Conservation (phyloP, 2,329 filamentous ascomycete genomes). For the Ambrosiella beaveri region DNA sequence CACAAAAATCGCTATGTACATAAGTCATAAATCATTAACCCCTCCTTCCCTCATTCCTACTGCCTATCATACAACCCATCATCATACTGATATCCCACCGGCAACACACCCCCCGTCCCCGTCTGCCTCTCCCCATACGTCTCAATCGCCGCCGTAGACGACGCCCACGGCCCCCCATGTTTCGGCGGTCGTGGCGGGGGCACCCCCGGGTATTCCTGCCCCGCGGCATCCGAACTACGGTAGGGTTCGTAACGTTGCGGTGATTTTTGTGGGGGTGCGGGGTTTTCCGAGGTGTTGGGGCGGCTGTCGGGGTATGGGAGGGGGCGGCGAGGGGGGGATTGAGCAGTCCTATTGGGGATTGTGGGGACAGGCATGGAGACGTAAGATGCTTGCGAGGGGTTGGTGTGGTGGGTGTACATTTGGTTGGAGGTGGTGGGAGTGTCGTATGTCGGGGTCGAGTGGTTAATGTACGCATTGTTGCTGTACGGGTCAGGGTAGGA, state of each 20-base stretch:
- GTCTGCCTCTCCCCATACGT: background rate
- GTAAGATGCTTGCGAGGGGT: background rate
- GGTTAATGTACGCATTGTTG: background rate
- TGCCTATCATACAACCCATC: background rate
- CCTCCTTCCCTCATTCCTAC: constrained; percentile 16
- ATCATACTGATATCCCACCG: constrained; percentile 5
- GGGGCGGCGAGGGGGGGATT: background rate
- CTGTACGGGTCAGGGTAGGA: too few species aligned
- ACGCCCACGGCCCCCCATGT: background rate
- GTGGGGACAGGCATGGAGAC: background rate
- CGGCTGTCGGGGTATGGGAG: background rate
- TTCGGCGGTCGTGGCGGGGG: background rate
- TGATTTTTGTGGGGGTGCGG: background rate
- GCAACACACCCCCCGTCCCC: background rate
- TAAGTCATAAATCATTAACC: constrained; percentile 1
- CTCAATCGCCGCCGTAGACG: background rate
- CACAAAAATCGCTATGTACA: background rate
- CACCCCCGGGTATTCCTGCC: background rate
- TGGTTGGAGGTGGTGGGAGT: background rate
- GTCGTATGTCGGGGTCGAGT: background rate
- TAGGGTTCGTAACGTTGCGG: background rate
- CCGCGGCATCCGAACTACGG: background rate
- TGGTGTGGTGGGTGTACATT: background rate
- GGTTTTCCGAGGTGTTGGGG: background rate
- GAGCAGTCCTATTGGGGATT: background rate